Percentiles rank a stretch among this genome's conserved stretches.
Evolutionary conservation across 441 rosid species (phyloP).

Genomic region (Corymbia citriodora): DNA sequence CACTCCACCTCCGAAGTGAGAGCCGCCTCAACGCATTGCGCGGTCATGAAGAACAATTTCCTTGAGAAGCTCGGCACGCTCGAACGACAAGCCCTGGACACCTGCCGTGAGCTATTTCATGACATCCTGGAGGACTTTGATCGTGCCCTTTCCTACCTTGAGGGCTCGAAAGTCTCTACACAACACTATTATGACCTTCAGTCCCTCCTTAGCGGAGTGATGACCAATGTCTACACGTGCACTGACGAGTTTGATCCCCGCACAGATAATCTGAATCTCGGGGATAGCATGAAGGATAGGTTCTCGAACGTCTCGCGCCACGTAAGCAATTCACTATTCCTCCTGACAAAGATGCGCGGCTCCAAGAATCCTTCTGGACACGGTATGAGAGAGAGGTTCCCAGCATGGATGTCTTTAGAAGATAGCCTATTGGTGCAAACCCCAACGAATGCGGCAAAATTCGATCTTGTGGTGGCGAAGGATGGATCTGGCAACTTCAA

Average conservation of each 20-base stretch:
- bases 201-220: constrained; percentile 38
- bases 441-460: background rate
- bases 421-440: background rate
- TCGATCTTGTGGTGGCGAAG: background rate
- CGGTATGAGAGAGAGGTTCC: background rate
- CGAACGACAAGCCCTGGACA: constrained; percentile 30
- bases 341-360: background rate
- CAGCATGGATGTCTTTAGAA: background rate
- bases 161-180: background rate
- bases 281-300: background rate
- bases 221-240: constrained; percentile 55
- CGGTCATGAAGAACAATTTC: constrained; percentile 15
- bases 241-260: constrained; percentile 34
- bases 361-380: background rate
- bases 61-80: constrained; percentile 11
- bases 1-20: constrained; percentile 39
- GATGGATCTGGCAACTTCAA: background rate
- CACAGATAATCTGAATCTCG: background rate
- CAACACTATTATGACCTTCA: constrained; percentile 25
- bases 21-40: constrained; percentile 38
- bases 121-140: constrained; percentile 29
- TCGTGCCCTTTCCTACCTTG: constrained; percentile 26
- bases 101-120: constrained; percentile 38
- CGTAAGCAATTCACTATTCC: background rate
- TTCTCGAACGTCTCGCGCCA: background rate